phyloP scores from a whole-genome alignment of 1,284 basidiomycete genomes.

The Cryptococcus neoformans region DNA sequence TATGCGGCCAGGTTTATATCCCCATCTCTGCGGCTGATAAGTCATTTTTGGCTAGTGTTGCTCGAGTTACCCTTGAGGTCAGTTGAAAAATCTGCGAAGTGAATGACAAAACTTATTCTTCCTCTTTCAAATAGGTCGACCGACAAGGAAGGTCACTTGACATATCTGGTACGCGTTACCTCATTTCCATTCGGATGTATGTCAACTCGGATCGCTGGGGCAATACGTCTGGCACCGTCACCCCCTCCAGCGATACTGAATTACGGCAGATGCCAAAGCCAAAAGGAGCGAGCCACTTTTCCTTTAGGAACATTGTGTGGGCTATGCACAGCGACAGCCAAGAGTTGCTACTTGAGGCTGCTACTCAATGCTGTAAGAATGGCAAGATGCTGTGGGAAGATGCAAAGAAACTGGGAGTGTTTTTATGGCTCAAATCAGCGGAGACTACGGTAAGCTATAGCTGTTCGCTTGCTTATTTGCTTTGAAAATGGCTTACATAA shows the following conservation, averaged over 20 bases:
- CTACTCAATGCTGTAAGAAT: constrained; percentile 63
- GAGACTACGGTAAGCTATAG: constrained; percentile 65
- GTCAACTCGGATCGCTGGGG: constrained; percentile 35
- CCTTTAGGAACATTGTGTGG: constrained; percentile 92
- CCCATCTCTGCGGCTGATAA: constrained; percentile 73
- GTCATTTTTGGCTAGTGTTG: constrained; percentile 70
- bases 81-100: constrained; percentile 15
- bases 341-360: constrained; percentile 70
- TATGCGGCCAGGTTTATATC: constrained; percentile 64
- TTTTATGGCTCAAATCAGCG: constrained; percentile 77
- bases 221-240: constrained; percentile 17
- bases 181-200: constrained; percentile 72
- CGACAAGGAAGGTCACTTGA: constrained; percentile 82
- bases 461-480: not conserved
- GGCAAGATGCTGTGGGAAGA: constrained; percentile 85
- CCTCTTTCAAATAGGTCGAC: constrained; percentile 60
- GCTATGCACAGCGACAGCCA: constrained; percentile 92
- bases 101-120: not conserved
- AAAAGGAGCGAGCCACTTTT: constrained; percentile 54
- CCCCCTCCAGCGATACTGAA: constrained; percentile 11
- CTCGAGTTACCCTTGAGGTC: constrained; percentile 83
- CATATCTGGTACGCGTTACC: constrained; percentile 81
- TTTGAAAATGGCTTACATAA: not conserved
- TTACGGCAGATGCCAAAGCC: not conserved
- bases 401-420: constrained; percentile 78